Evolutionary conservation across 306 rosid genomes (phyloP).

Genomic region (Dalbergia oliveri): DNA sequence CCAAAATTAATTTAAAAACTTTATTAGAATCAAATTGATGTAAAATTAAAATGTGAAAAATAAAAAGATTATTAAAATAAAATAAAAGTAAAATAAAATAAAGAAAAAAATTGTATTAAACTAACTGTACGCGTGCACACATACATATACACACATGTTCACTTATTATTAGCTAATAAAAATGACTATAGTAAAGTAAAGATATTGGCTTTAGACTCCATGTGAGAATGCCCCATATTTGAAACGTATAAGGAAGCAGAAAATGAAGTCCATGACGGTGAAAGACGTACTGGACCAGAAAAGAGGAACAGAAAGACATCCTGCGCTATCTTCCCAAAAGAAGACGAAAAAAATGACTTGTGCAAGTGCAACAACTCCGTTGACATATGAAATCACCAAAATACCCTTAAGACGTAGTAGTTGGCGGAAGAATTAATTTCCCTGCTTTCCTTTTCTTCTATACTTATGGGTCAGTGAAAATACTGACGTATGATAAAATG

Average conservation of each 20-base stretch:
- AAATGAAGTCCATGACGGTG: slow-evolving; percentile 43
- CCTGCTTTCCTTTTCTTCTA: background rate
- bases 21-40: too few species aligned
- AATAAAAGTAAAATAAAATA: too few species aligned
- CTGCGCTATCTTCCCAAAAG: background rate
- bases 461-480: slow-evolving; percentile 6
- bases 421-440: slow-evolving; percentile 11
- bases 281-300: slow-evolving; percentile 47
- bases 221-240: too few species aligned
- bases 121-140: too few species aligned
- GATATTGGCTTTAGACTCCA: too few species aligned
- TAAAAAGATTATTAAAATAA: too few species aligned
- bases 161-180: too few species aligned
- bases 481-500: background rate
- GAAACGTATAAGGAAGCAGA: slow-evolving; percentile 28
- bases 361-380: slow-evolving; percentile 23
- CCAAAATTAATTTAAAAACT: too few species aligned
- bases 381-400: slow-evolving; percentile 21
- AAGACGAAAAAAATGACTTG: background rate
- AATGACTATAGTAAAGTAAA: too few species aligned
- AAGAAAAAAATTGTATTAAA: too few species aligned
- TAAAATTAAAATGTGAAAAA: too few species aligned
- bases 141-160: too few species aligned
- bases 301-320: slow-evolving; percentile 20
- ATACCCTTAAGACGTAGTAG: slow-evolving; percentile 9